Conservation (phyloP, 1,284 basidiomycete species). For the Cutaneotrichosporon mucoides region DNA sequence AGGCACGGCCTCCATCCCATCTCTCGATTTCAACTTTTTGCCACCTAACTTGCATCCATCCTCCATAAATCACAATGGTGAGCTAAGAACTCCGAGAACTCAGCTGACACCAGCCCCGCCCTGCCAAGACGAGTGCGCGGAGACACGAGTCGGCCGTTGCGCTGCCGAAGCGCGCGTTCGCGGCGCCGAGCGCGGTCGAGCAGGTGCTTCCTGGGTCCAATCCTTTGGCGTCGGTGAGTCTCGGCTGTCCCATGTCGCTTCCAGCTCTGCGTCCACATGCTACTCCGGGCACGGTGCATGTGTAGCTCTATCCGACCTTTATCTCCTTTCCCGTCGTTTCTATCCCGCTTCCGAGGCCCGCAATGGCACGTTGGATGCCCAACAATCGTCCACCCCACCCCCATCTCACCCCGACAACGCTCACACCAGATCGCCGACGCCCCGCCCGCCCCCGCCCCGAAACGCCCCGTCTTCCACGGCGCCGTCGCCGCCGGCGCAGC, state of each 20-base stretch:
- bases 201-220: slow-evolving; percentile 21
- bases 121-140: slow-evolving; percentile 17
- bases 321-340: not conserved
- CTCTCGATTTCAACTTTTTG: not conserved
- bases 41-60: slow-evolving; percentile 4
- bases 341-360: no score
- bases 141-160: slow-evolving; percentile 28
- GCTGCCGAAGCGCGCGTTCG: slow-evolving; percentile 24
- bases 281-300: no score
- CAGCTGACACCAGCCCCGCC: slow-evolving; percentile 28
- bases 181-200: slow-evolving; percentile 11
- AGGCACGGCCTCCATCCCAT: not conserved
- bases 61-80: slow-evolving; percentile 10
- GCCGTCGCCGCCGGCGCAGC: slow-evolving; percentile 11
- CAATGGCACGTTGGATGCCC: no score
- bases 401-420: no score
- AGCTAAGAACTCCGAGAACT: not conserved
- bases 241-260: no score
- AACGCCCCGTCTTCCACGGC: slow-evolving; percentile 12
- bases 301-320: no score
- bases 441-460: not conserved
- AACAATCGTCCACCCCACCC: no score
- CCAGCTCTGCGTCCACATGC: no score
- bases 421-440: slow-evolving; percentile 12
- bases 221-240: slow-evolving; percentile 6